Evolutionary conservation across 495 filamentous ascomycete genomes (phyloP).

Genomic region (Hypoxylon trugodes): DNA sequence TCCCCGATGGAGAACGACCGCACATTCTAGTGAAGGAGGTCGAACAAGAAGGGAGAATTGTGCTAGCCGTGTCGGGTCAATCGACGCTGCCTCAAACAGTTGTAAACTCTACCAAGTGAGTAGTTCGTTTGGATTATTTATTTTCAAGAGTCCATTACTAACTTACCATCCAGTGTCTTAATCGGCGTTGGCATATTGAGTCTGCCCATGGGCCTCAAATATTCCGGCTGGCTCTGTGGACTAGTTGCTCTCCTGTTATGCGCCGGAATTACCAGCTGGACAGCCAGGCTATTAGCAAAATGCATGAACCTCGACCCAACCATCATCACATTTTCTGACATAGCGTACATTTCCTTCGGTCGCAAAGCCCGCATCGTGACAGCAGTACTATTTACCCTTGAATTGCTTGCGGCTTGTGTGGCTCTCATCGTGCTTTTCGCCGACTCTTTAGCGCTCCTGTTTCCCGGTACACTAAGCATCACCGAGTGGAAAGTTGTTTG

Average conservation of each 20-base stretch:
- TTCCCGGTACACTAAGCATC: conserved; percentile 72
- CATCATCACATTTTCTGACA: conserved; percentile 88
- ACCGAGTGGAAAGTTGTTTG: conserved; percentile 88
- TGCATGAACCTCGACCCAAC: conserved; percentile 83
- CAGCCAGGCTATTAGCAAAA: conserved; percentile 83
- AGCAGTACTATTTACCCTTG: conserved; percentile 85
- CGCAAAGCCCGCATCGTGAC: conserved; percentile 78
- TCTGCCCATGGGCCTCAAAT: conserved; percentile 87
- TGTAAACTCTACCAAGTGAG: conserved; percentile 91
- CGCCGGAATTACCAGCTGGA: conserved; percentile 82
- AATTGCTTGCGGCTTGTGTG: conserved; percentile 88
- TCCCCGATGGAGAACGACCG: conserved; percentile 71
- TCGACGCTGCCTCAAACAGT: conserved; percentile 94
- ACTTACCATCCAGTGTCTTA: conserved; percentile 62
- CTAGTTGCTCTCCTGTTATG: conserved; percentile 76
- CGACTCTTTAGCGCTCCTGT: conserved; percentile 82
- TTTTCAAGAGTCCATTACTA: conserved; percentile 19
- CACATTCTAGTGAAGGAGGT: conserved; percentile 87
- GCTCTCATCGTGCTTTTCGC: conserved; percentile 93
- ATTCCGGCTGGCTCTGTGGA: conserved; percentile 91
- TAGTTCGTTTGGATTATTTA: not conserved
- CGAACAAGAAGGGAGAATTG: conserved; percentile 85
- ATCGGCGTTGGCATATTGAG: conserved; percentile 91
- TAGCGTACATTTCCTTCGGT: conserved; percentile 94
- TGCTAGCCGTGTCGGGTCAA: conserved; percentile 85